Base-by-base conservation (phyloP, 441 rosid species). In the Mallotus japonicus region DNA sequence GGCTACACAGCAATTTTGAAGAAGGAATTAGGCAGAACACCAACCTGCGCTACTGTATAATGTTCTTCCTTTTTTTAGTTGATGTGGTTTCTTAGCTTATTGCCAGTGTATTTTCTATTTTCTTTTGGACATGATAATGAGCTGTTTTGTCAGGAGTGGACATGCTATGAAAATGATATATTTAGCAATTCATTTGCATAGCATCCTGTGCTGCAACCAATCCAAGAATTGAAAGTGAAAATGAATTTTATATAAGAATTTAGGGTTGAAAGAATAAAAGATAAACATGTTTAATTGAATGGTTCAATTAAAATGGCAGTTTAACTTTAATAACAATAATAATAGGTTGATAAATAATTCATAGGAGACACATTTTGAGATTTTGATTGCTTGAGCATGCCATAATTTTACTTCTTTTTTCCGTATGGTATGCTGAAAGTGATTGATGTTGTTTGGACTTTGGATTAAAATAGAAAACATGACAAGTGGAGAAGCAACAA, bases 1-100 rank as follows among this genome's bases (percentile, higher is more conserved):
- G 22, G 56, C 60, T 40, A 61, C 34, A 32, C 20, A 58, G 47
- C 80, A 84, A 71, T 81, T 81, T 79, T 81, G 80, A 67, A 67
- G 69, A 19, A 40, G 72, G 47, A 70, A 56, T 46, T 71, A 57
- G 77, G 61, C 34, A 32, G 69, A 50, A 64, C 46, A 65, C 71
- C 20, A 2, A 56, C 28, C 51, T 70, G 32, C 57, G 15, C 11
- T 54, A 19, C 60, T 73, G 75, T 72, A 79, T 71, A 81, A 69
- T 72, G 69, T 63, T 73, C 42, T 57, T 61, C 12, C 2, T 62
- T 46, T 17, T 10, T 34, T 12, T 46, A 37, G 55, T 12, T 40
- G n/a, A 20, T 19, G 5, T 34, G 53, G 62, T 68, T 64, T 22
- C 60, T 62, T 74, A 28, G 49, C 51, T 51, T 12, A 37, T 53